Evolutionary conservation across 768 basidiomycete species (phyloP), one percentile per base, ranked within the genome.

Genomic region (Lactarius sp.): DNA sequence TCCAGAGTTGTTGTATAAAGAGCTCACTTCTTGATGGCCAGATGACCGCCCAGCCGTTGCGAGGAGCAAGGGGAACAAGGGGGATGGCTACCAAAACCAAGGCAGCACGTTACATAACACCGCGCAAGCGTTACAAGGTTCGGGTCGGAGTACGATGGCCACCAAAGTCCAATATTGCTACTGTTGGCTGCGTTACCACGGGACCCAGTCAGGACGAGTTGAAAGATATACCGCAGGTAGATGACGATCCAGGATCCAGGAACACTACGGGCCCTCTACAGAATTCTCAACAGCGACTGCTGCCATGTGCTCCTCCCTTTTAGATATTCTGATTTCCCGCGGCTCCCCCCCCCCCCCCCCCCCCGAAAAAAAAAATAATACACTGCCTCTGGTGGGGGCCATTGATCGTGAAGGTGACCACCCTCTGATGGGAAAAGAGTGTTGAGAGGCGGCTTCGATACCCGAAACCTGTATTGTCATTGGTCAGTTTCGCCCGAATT

Each of bases 291-390:
- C 56, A 13, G 31, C 55, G 41, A 34, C 20, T 16, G 20, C 56
- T 58, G 22, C 52, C 46, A 52, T 56, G 33, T 34, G 16, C 14
- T 50, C 13, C 42, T 20, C 18, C 33, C 50, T 34, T 49, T 39
- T n/a, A 20, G 36, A 47, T 59, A 44, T 14, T 52, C 50, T 52
- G 59, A 60, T 59, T 53, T 54, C 52, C 60, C 22, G 52, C 42
- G 33, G 16, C 36, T 9, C 13, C 44, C 59, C 42, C n/a, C 10
- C 12, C 37, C 22, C 36, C 22, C 36, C 14, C 36, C 14, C 46
- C 9, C 47, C 47, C 47, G 2, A 49, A 49, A 27, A 20, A 47
- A 6, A 27, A 41, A 6, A 37, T 20, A 20, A 52, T 34, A 27
- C 27, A 47, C 18, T 16, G 20, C 34, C 46, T 62, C 56, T 53